Percentiles rank a stretch among this genome's conserved stretches.
Conservation (phyloP, 306 rosid genomes). For the Quercus mongolica region DNA sequence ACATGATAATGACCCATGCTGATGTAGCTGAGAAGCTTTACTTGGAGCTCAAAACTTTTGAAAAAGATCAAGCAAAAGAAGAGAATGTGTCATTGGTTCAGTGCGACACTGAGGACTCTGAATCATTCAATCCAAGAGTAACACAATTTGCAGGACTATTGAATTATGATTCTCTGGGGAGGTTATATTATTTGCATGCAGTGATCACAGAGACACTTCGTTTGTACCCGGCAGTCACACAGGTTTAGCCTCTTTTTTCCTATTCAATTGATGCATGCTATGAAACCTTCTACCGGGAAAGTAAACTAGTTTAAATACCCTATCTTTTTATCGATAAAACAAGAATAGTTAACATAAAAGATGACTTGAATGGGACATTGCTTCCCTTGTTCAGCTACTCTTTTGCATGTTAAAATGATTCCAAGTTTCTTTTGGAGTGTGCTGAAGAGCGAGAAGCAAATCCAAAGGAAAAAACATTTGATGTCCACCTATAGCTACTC, state of each 20-base stretch:
- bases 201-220: slow-evolving; percentile 87
- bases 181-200: slow-evolving; percentile 72
- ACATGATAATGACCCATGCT: slow-evolving; percentile 76
- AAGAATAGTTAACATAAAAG: background rate
- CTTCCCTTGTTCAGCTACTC: too few relatives aligned
- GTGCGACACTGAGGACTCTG: slow-evolving; percentile 42
- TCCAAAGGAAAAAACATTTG: background rate
- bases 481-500: background rate
- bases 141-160: slow-evolving; percentile 51
- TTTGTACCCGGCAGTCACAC: slow-evolving; percentile 92
- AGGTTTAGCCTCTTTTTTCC: slow-evolving; percentile 38
- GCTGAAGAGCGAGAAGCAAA: background rate
- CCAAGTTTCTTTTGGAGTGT: too few relatives aligned
- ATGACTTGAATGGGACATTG: background rate
- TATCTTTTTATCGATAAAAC: background rate
- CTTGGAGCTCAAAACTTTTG: slow-evolving; percentile 64
- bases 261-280: background rate
- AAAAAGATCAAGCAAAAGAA: slow-evolving; percentile 61
- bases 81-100: slow-evolving; percentile 42
- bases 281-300: background rate
- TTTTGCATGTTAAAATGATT: too few relatives aligned
- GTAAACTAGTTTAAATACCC: background rate
- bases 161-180: slow-evolving; percentile 66
- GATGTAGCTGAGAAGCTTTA: slow-evolving; percentile 67
- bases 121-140: slow-evolving; percentile 59